Evolutionary conservation across 805 yeast species (phyloP).

Genomic region (Candida ulmi): DNA sequence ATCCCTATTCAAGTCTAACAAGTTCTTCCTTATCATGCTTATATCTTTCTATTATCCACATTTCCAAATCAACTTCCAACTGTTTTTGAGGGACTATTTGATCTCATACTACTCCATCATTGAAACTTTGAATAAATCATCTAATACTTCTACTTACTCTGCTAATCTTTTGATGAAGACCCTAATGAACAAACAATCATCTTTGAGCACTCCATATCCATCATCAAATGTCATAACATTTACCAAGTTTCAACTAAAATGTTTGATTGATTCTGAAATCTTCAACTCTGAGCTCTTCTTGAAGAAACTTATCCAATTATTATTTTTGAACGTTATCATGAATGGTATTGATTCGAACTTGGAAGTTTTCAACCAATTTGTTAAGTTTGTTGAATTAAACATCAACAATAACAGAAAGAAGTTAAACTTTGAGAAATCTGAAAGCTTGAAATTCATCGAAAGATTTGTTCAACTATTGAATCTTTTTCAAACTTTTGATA

Average conservation of each 20-base stretch:
- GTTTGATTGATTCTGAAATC: conserved; percentile 16
- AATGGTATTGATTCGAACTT: conserved; percentile 14
- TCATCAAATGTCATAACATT: conserved; percentile 9
- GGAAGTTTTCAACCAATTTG: conserved; percentile 8
- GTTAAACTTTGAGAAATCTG: conserved; percentile 18
- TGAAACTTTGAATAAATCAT: conserved; percentile 14
- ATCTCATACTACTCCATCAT: conserved; percentile 21
- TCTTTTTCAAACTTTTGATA: not conserved
- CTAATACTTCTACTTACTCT: conserved; percentile 20
- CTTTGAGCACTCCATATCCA: conserved; percentile 5
- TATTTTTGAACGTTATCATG: conserved; percentile 15
- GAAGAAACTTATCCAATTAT: conserved; percentile 14
- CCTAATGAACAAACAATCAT: conserved; percentile 7
- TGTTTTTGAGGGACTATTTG: conserved; percentile 16
- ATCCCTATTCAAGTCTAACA: conserved; percentile 13
- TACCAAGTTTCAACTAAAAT: conserved; percentile 16
- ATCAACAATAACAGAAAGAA: conserved; percentile 22
- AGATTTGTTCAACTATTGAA: conserved; percentile 8
- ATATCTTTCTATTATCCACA: conserved; percentile 14
- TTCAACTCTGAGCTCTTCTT: conserved; percentile 21
- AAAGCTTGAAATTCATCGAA: conserved; percentile 16
- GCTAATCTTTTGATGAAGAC: conserved; percentile 2
- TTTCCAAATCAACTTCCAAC: conserved; percentile 2
- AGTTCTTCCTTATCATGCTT: conserved; percentile 13
- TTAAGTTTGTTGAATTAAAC: conserved; percentile 14